phyloP scores from a whole-genome alignment of 352 stramenopile species.

The Pythium volutum region DNA sequence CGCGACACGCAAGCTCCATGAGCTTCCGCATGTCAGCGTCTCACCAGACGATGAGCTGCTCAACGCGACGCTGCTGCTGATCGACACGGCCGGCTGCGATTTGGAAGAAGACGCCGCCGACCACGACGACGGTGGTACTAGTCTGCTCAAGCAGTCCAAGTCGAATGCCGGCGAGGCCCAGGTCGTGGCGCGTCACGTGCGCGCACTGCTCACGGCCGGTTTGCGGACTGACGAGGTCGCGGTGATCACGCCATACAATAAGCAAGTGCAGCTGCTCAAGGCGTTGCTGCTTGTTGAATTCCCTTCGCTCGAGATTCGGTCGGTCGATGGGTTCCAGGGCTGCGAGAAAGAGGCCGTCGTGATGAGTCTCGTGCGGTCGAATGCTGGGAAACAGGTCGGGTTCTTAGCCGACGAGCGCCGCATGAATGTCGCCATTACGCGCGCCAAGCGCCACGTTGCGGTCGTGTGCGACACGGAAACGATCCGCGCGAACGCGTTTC shows the following conservation, averaged over 20 bases:
- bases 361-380: constrained; percentile 96
- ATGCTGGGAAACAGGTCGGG: constrained; percentile 84
- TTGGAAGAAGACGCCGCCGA: constrained; percentile 81
- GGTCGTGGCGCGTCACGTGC: constrained; percentile 83
- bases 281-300: constrained; percentile 70
- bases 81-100: constrained; percentile 94
- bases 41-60: constrained; percentile 55
- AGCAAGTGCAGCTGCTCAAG: constrained; percentile 93
- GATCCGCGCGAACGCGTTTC: constrained; percentile 89
- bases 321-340: constrained; percentile 97
- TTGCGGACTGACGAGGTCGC: constrained; percentile 91
- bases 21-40: constrained; percentile 70
- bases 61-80: constrained; percentile 81
- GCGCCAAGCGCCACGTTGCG: constrained; percentile 94
- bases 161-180: constrained; percentile 77
- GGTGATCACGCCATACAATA: constrained; percentile 99
- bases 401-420: constrained; percentile 95
- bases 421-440: constrained; percentile 98
- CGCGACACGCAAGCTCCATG: constrained; percentile 66
- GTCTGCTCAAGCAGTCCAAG: constrained; percentile 53
- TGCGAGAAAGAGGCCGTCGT: constrained; percentile 98
- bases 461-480: constrained; percentile 95
- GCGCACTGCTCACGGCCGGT: constrained; percentile 76
- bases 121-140: background rate
- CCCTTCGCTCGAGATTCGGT: constrained; percentile 85